Percentiles rank a stretch among this genome's conserved stretches.
Conservation (phyloP, 352 stramenopile genomes). For the Phytophthora kernoviae region DNA sequence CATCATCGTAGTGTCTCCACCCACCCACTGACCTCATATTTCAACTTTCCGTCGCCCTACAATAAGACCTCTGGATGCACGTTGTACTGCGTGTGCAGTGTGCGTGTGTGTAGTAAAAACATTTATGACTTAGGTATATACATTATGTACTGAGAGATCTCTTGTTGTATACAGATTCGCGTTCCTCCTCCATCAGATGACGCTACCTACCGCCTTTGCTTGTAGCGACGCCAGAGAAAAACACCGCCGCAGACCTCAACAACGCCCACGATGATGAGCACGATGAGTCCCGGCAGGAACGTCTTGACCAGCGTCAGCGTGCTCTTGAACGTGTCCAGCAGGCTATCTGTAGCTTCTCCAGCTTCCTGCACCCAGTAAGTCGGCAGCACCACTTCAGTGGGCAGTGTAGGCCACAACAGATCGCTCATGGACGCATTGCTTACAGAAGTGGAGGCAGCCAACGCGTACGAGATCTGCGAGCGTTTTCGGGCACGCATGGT, state of each 20-base stretch:
- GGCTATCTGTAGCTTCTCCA: conserved; percentile 40
- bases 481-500: conserved; percentile 73
- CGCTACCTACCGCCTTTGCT: conserved; percentile 30
- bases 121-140: conserved; percentile 11
- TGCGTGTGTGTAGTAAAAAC: not conserved
- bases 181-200: conserved; percentile 25
- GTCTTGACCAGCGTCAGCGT: conserved; percentile 48
- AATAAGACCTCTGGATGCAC: not conserved
- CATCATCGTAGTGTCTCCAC: conserved; percentile 7
- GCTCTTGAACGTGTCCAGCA: conserved; percentile 57
- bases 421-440: conserved; percentile 59
- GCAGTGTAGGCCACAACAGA: conserved; percentile 56
- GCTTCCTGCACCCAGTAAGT: conserved; percentile 67
- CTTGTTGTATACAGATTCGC: too few species aligned
- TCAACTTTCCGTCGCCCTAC: conserved; percentile 7
- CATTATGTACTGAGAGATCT: not conserved
- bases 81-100: not conserved
- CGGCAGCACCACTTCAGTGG: conserved; percentile 61
- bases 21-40: conserved; percentile 14
- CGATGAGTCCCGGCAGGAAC: conserved; percentile 65
- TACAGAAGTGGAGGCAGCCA: conserved; percentile 48
- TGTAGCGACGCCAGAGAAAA: conserved; percentile 47
- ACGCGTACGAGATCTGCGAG: conserved; percentile 58
- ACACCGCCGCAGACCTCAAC: conserved; percentile 43
- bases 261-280: conserved; percentile 53